phyloP scores from a whole-genome alignment of 148 eudicot species.

The Polygonum aviculare region DNA sequence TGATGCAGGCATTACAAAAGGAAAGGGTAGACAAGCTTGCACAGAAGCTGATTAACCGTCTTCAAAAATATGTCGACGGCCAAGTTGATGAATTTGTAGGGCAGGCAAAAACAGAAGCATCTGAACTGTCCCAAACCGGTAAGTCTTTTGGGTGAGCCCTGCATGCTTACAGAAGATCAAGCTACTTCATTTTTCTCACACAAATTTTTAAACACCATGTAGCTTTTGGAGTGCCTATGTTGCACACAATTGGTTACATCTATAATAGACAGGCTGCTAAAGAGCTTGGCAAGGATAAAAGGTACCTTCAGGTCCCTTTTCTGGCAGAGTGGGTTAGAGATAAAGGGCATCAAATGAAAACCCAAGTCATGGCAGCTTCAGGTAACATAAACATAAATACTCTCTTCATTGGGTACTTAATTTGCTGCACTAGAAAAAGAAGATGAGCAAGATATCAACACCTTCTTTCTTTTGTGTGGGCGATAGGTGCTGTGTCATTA shows the following conservation, averaged over 20 bases:
- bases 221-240: constrained; percentile 96
- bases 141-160: neutral
- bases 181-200: no score
- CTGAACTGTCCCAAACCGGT: constrained; percentile 80
- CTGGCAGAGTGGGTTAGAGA: constrained; percentile 94
- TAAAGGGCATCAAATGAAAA: constrained; percentile 78
- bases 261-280: constrained; percentile 84
- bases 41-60: constrained; percentile 45
- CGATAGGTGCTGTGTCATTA: constrained; percentile 63
- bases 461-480: neutral
- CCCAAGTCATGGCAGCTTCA: constrained; percentile 83
- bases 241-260: constrained; percentile 89
- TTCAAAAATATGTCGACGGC: constrained; percentile 74
- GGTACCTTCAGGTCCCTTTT: constrained; percentile 70
- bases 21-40: constrained; percentile 83
- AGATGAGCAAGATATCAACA: no score
- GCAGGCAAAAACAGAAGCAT: constrained; percentile 73
- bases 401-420: no score
- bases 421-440: neutral
- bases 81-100: constrained; percentile 54
- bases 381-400: constrained; percentile 38
- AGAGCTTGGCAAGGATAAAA: constrained; percentile 71
- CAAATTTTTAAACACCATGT: constrained; percentile 1
- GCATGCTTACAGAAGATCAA: no score
- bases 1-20: constrained; percentile 50